Evolutionary conservation across 495 filamentous ascomycete species (phyloP), one percentile per base, ranked within the genome.

Genomic region (Annulohypoxylon nitens): DNA sequence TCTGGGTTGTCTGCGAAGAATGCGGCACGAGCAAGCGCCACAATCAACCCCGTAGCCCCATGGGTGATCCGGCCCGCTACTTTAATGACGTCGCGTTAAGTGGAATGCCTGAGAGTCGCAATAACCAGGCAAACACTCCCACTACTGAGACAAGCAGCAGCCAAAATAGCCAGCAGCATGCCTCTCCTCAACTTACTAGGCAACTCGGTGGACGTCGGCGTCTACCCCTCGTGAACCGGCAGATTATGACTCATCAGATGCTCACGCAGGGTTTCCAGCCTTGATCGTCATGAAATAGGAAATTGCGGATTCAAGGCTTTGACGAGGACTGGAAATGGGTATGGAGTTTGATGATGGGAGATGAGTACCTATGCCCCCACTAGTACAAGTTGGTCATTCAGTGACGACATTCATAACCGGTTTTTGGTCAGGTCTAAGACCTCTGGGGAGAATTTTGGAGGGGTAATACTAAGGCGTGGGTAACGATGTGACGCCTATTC

Each of bases 241-340:
- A 78, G 67, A 75, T 78, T 20, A 73, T 78, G 72, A 78, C 76
- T 4, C 76, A 78, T 54, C 75, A 78, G 58, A 78, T 78, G 39
- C 30, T 78, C 20, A 78, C 76, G 9, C 76, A 78, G 36, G 76
- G 76, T 3, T 78, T 75, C 30, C 76, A 77, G 23, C 76, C 71
- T 41, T 78, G 41, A 75, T 30, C 16, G 7, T 8, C 11, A 33
- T 20, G 20, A 33, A 18, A 43, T 34, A 8, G 14, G 33, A 63
- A 4, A 37, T 57, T n/a, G 20, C 23, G 14, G 1, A 3, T n/a
- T 54, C 25, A 14, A n/a, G 11, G 26, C 59, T 36, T 6, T 34
- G 23, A 16, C 1, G n/a, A n/a, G n/a, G n/a, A n/a, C n/a, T 57
- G 43, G 47, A 62, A 55, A 50, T 54, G 16, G 12, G 36, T 7